Percentiles rank a stretch among this genome's conserved stretches.
Evolutionary conservation across 2,329 filamentous ascomycete species (phyloP).

Genomic region (Botrytis byssoidea): DNA sequence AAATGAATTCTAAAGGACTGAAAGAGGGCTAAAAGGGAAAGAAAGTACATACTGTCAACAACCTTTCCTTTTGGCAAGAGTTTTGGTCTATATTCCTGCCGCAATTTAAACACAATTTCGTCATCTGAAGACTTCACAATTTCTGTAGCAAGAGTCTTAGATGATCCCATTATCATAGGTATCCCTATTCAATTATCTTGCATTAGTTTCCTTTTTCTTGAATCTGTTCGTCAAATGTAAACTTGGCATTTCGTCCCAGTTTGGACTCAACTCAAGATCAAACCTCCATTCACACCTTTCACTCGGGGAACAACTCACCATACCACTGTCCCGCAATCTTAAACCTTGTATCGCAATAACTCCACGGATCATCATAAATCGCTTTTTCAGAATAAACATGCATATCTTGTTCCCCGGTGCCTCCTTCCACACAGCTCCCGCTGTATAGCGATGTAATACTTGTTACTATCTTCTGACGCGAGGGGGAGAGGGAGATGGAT

Average conservation of each 20-base stretch:
- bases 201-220: neutral
- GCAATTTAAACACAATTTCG: conserved; percentile 48
- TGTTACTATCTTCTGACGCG: conserved; percentile 44
- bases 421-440: conserved; percentile 45
- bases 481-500: conserved; percentile 38
- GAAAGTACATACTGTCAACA: conserved; percentile 5
- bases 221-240: neutral
- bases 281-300: neutral
- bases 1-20: neutral
- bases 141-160: conserved; percentile 44
- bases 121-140: conserved; percentile 42
- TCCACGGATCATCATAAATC: conserved; percentile 49
- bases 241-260: neutral
- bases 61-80: conserved; percentile 33
- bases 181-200: conserved; percentile 35
- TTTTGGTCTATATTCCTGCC: conserved; percentile 48
- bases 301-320: conserved; percentile 14
- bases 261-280: neutral
- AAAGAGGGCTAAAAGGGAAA: neutral
- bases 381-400: conserved; percentile 47
- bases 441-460: conserved; percentile 47
- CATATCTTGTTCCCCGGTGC: conserved; percentile 43
- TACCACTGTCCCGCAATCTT: conserved; percentile 54
- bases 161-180: conserved; percentile 44
- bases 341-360: conserved; percentile 50